phyloP scores from a whole-genome alignment of 2,329 filamentous ascomycete genomes.

The Furcasterigmium sp. region DNA sequence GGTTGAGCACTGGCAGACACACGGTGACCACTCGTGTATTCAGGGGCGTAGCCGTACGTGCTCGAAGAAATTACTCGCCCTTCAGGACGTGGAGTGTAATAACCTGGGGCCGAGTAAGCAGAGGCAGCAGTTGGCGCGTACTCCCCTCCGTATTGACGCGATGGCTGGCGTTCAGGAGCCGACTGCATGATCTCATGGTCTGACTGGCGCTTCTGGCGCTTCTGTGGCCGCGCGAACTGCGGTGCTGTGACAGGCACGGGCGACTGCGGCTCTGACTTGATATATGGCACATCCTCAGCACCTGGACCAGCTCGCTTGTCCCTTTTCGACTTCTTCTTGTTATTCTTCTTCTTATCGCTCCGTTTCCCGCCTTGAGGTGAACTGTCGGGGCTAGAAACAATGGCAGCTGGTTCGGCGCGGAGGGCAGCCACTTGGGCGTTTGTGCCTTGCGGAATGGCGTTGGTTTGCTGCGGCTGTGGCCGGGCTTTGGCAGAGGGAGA shows the following conservation, averaged over 20 bases:
- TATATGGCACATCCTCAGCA: conserved; percentile 46
- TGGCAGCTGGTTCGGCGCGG: conserved; percentile 42
- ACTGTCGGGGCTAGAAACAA: conserved; percentile 53
- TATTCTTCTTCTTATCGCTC: conserved; percentile 42
- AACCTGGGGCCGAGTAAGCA: conserved; percentile 28
- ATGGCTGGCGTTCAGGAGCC: conserved; percentile 26
- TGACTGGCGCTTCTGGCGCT: conserved; percentile 45
- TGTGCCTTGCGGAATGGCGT: conserved; percentile 29
- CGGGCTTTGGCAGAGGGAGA: conserved; percentile 49
- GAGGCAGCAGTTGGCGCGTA: conserved; percentile 17
- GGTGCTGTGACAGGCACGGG: conserved; percentile 52
- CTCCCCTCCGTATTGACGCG: conserved; percentile 20
- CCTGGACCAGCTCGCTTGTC: conserved; percentile 46
- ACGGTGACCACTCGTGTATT: conserved; percentile 26
- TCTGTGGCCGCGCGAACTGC: conserved; percentile 48
- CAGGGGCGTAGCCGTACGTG: conserved; percentile 21
- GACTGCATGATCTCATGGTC: conserved; percentile 35
- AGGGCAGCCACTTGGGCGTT: conserved; percentile 53
- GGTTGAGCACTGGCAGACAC: conserved; percentile 24
- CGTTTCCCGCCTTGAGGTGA: conserved; percentile 48
- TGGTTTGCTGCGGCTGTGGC: conserved; percentile 23
- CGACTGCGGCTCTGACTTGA: conserved; percentile 62
- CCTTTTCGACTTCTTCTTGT: conserved; percentile 38
- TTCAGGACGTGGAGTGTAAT: conserved; percentile 17
- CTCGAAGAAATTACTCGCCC: conserved; percentile 7